Percentiles rank a stretch among this genome's conserved stretches.
Evolutionary conservation across 2,329 filamentous ascomycete genomes (phyloP).

Genomic region (Penicillium paneum): DNA sequence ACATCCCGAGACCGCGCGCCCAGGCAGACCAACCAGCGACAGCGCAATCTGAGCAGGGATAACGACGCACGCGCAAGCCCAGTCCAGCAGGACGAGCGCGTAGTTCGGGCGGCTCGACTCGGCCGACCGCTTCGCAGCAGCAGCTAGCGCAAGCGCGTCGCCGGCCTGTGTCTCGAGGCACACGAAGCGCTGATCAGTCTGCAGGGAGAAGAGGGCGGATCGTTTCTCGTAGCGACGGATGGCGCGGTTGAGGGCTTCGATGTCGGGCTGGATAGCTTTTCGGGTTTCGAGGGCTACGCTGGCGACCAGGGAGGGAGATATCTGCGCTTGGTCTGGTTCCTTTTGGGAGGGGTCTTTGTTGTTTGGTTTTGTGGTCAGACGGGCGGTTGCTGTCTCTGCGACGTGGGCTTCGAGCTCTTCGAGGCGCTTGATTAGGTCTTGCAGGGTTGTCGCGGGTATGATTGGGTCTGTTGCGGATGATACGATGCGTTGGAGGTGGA

Average conservation of each 20-base stretch:
- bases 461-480: slow-evolving; percentile 23
- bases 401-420: slow-evolving; percentile 65
- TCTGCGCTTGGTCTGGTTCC: slow-evolving; percentile 26
- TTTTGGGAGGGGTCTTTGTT: slow-evolving; percentile 8
- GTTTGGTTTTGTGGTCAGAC: slow-evolving; percentile 3
- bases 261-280: slow-evolving; percentile 69
- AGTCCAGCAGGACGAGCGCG: slow-evolving; percentile 34
- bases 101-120: slow-evolving; percentile 23
- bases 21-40: slow-evolving; percentile 32
- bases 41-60: slow-evolving; percentile 36
- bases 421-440: slow-evolving; percentile 63
- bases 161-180: slow-evolving; percentile 68
- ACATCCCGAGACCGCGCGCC: slow-evolving; percentile 22
- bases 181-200: slow-evolving; percentile 72
- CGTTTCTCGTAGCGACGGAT: slow-evolving; percentile 91
- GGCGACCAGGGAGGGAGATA: slow-evolving; percentile 37
- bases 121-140: slow-evolving; percentile 55
- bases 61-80: slow-evolving; percentile 35
- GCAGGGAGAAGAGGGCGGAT: slow-evolving; percentile 67
- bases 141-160: slow-evolving; percentile 77
- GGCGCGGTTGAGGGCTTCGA: slow-evolving; percentile 84
- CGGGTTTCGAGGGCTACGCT: slow-evolving; percentile 55
- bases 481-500: slow-evolving; percentile 76
- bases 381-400: slow-evolving; percentile 36
- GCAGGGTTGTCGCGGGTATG: slow-evolving; percentile 36